A percentile compares a stretch with the other conserved stretches of the same genome.
Conservation (phyloP, 371 early-diverging fungal species). For the Mortierella polycephala region DNA sequence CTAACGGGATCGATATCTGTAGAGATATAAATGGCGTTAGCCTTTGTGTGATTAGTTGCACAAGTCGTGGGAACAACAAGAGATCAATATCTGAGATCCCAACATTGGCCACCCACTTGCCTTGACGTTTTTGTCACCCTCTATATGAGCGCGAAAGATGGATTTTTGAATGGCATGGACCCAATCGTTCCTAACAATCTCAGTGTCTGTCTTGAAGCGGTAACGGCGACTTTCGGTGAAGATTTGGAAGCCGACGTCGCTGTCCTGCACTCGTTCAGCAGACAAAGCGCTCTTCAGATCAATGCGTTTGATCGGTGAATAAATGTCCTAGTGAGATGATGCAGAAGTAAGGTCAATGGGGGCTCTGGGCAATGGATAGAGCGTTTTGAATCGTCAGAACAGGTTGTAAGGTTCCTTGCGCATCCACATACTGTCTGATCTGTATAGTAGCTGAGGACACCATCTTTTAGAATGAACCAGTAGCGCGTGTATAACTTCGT, state of each 20-base stretch:
- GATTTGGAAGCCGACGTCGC: conserved; percentile 26
- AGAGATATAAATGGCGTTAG: neutral
- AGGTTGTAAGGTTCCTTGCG: neutral
- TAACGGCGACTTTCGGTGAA: conserved; percentile 58
- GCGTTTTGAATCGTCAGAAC: neutral
- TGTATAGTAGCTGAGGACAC: conserved; percentile 70
- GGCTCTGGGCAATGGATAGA: neutral
- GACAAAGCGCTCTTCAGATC: conserved; percentile 71
- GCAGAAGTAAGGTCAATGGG: neutral
- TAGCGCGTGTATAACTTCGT: conserved; percentile 64
- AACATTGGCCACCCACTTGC: conserved; percentile 22
- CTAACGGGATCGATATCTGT: conserved; percentile 66
- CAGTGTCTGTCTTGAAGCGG: conserved; percentile 69
- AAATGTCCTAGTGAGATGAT: conserved; percentile 60
- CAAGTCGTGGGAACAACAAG: neutral
- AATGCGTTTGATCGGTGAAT: conserved; percentile 77
- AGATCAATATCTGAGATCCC: neutral
- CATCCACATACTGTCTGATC: conserved; percentile 60
- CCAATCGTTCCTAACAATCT: conserved; percentile 35
- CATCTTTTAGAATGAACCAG: conserved; percentile 77
- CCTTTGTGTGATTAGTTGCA: neutral
- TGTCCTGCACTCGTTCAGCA: conserved; percentile 58
- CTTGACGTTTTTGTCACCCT: conserved; percentile 68
- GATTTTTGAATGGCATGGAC: conserved; percentile 70
- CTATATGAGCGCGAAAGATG: conserved; percentile 70